Evolutionary conservation across 805 yeast species (phyloP), one percentile per base, ranked within the genome.

Genomic region (Hanseniaspora pseudoguilliermondii): DNA sequence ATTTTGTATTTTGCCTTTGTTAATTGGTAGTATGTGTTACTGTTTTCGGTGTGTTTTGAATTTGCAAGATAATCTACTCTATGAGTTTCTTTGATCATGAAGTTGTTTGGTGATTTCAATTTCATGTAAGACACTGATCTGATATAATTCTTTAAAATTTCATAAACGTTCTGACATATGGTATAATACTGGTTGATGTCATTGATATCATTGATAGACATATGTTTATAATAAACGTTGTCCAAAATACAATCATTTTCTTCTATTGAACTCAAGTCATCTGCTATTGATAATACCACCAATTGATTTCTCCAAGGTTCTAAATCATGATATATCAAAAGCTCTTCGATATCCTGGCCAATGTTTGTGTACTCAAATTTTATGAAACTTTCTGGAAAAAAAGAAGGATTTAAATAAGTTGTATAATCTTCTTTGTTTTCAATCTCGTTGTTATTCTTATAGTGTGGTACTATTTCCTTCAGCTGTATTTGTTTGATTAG

Each of bases 221-320:
- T 1, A 56, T 59, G 39, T 55, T 53, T 25, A 44, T 60, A 25
- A 48, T 38, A 38, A 23, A 47, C 38, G 11, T 46, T 35, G n/a
- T 57, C 59, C 20, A 35, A 40, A 36, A 44, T 36, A 4, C 16
- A 25, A 34, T 5, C 38, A n/a, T 38, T 46, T 2, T 55, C 61
- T 1, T 47, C 48, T 2, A 35, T 48, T 8, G 18, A 32, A 23
- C 18, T n/a, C 2, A 16, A 15, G 29, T 29, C 40, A 53, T 67
- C 66, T 5, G 63, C 66, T 27, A 80, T 60, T 4, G 81, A 84
- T 47, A 80, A 65, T 5, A 83, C 81, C 8, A 83, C 74, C 61
- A 87, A 79, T 0, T 85, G 80, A 64, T 88, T 87, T 52, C 97
- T 71, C 68, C 78, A 88, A 1, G 96, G 95, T 69, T 93, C 97